A percentile compares a stretch with the other conserved stretches of the same genome.
These are phyloP conservation scores for Neurospora discreta DNA, from an alignment of 495 filamentous ascomycete species.

Conservation along the genomic window DNA sequence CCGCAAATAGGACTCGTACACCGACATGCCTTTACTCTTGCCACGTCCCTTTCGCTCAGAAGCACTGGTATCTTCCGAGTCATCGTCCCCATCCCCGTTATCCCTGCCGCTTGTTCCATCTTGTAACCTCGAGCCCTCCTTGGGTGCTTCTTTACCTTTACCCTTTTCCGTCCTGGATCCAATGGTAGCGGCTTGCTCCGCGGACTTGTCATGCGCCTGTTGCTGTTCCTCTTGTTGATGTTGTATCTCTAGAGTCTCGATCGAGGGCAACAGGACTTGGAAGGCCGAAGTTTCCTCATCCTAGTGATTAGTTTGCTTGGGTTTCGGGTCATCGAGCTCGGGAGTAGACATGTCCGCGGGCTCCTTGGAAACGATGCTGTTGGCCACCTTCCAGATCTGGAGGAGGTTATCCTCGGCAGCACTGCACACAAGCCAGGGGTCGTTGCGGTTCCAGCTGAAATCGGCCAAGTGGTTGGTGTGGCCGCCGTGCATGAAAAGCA, in stretches of 20 bases:
- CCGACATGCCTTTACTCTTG: background rate
- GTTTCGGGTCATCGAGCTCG: slow-evolving; percentile 49
- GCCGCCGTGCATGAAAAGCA: slow-evolving; percentile 98
- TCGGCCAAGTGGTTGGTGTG: slow-evolving; percentile 94
- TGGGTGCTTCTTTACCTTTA: background rate
- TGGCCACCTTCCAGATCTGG: slow-evolving; percentile 92
- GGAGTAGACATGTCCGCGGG: slow-evolving; percentile 65
- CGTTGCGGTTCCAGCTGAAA: slow-evolving; percentile 94
- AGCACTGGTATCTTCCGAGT: background rate
- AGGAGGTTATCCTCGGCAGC: slow-evolving; percentile 95
- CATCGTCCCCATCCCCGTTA: background rate
- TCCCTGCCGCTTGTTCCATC: background rate
- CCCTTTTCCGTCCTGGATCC: background rate
- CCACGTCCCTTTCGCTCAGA: background rate
- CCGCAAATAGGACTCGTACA: background rate
- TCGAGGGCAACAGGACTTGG: background rate
- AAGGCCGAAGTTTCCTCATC: background rate
- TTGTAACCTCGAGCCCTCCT: background rate
- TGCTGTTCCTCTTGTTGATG: background rate
- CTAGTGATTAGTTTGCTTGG: background rate
- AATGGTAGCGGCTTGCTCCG: background rate
- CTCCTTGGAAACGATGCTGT: slow-evolving; percentile 77
- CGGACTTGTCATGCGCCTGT: background rate
- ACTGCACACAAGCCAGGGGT: slow-evolving; percentile 89
- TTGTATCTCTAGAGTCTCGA: background rate